phyloP scores from a whole-genome alignment of 2,329 filamentous ascomycete genomes.

The Botryotinia globosa region DNA sequence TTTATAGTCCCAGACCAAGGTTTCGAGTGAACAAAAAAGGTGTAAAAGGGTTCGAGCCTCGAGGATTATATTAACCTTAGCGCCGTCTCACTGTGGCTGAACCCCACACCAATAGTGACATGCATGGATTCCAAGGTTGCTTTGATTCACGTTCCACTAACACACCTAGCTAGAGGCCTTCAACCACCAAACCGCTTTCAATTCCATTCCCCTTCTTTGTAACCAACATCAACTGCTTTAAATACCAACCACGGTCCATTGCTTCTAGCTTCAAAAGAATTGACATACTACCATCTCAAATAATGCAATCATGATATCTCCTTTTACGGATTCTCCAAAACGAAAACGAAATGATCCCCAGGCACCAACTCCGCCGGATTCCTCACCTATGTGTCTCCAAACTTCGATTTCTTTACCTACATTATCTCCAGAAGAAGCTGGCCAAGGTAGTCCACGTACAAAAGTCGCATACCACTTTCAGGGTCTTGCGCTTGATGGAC shows the following conservation, averaged over 20 bases:
- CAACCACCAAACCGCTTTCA: not conserved
- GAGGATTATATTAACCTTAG: not conserved
- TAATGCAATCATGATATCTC: conserved; percentile 12
- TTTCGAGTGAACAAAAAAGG: not conserved
- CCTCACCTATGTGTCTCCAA: conserved; percentile 15
- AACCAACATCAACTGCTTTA: not conserved
- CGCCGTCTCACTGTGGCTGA: conserved; percentile 3
- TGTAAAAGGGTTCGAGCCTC: not conserved
- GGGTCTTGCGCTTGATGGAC: conserved; percentile 31
- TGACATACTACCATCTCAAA: not conserved
- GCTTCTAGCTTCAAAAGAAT: not conserved
- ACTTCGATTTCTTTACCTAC: conserved; percentile 19
- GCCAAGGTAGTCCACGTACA: conserved; percentile 32
- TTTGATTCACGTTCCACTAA: not conserved
- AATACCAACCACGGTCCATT: not conserved
- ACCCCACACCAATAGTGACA: conserved; percentile 14
- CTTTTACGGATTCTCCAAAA: conserved; percentile 24
- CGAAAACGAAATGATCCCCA: conserved; percentile 23
- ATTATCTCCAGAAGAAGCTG: conserved; percentile 9
- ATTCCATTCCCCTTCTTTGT: not conserved
- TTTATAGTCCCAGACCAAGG: not conserved
- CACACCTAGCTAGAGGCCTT: not conserved
- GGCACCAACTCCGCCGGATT: conserved; percentile 18
- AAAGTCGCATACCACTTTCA: conserved; percentile 38
- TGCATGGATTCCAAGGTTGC: not conserved